Base-by-base conservation (phyloP, 2,329 filamentous ascomycete genomes). In the Chrysoporthe austroafricana region DNA sequence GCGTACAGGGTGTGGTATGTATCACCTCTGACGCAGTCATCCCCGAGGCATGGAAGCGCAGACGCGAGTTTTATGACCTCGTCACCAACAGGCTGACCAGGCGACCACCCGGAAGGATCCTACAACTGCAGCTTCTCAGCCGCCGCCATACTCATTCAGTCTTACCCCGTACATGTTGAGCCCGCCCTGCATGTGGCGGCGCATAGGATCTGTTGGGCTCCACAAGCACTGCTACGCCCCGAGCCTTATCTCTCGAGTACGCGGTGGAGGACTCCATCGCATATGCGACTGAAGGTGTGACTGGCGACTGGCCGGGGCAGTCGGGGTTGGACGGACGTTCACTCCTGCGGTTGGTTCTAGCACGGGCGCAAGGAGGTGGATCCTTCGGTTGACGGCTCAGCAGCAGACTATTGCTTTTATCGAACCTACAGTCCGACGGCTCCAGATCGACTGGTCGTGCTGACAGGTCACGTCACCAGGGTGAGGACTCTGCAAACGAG, bases 1-100 rank as follows among this genome's bases (percentile, higher is more conserved):
- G 32, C 32, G 54, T 57, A 57, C 16, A 32, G n/a, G 34, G 54
- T 2, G 9, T 46, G 44, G 2, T 8, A 13, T 46, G 44, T 46
- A 13, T 14, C 13, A 46, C 44, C 44, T 46, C 44, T 16, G 13
- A 16, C 14, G 44, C 44, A 46, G 44, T n/a, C 44, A 9, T 46
- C 4, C 11, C 4, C 4, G 44, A 4, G 13, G 18, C 7, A 5
- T 18, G 32, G 16, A 13, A 18, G 54, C 54, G 18, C 54, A 18
- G 16, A 36, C 16, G 32, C 54, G 18, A 14, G 26, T 34, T 26
- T 34, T 61, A 44, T 46, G 43, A 36, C 26, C 32, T 42, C 26
- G 59, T 61, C 59, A 61, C 59, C 59, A 48, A 61, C 59, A 32
- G 59, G 2, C 21, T 48, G 39, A 32, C 21, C 59, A 34, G 59